Percentiles rank a stretch among this genome's conserved stretches.
Evolutionary conservation across 2,329 filamentous ascomycete genomes (phyloP).

Genomic region (Paecilomyces fulvus): DNA sequence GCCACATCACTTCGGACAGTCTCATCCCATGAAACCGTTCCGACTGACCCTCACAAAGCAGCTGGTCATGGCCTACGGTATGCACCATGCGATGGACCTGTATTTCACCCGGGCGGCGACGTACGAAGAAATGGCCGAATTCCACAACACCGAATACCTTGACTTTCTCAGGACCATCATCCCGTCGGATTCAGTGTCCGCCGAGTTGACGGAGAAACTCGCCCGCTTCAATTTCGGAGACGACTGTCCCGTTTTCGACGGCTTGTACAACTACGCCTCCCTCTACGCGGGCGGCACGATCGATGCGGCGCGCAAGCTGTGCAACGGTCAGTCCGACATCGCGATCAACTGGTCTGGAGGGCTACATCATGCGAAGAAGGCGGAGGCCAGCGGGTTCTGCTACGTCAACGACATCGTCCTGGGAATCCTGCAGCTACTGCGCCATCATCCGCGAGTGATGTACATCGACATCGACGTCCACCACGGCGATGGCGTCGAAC

Average conservation of each 20-base stretch:
- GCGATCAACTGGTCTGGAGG: slow-evolving; percentile 97
- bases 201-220: slow-evolving; percentile 47
- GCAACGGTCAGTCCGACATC: slow-evolving; percentile 80
- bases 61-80: slow-evolving; percentile 86
- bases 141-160: slow-evolving; percentile 83
- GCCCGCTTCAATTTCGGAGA: slow-evolving; percentile 80
- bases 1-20: slow-evolving; percentile 91
- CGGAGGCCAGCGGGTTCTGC: slow-evolving; percentile 91
- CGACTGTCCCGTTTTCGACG: slow-evolving; percentile 94
- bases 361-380: slow-evolving; percentile 90
- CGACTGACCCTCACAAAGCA: slow-evolving; percentile 91
- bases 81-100: slow-evolving; percentile 94
- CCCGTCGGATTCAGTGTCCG: slow-evolving; percentile 59
- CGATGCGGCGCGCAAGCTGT: slow-evolving; percentile 83
- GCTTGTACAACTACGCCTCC: slow-evolving; percentile 89
- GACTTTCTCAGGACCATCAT: slow-evolving; percentile 72
- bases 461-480: slow-evolving; percentile 95
- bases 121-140: slow-evolving; percentile 76
- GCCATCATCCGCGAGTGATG: slow-evolving; percentile 72
- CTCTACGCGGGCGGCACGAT: slow-evolving; percentile 86
- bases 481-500: slow-evolving; percentile 83
- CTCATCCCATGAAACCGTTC: slow-evolving; percentile 99
- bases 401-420: slow-evolving; percentile 99
- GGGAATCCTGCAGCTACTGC: slow-evolving; percentile 78
- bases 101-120: slow-evolving; percentile 78